A percentile compares a stretch with the other conserved stretches of the same genome.
phyloP scores from a whole-genome alignment of 2,329 filamentous ascomycete species.

The Aspergillus sp. region DNA sequence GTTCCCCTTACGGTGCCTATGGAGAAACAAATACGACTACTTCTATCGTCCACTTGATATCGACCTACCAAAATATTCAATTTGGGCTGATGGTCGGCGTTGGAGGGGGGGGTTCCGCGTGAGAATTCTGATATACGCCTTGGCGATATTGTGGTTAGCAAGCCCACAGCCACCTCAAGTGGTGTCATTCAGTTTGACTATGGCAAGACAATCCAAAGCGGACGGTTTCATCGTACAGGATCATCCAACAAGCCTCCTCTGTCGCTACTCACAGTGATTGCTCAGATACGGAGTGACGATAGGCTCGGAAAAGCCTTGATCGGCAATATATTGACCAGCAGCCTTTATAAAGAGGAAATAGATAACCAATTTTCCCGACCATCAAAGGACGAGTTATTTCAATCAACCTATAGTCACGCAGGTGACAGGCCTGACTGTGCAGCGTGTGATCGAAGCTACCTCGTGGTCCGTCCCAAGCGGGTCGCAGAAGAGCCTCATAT shows the following conservation, averaged over 20 bases:
- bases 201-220: constrained; percentile 15
- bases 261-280: not conserved
- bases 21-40: too few relatives aligned
- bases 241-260: not conserved
- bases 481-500: not conserved
- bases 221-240: not conserved
- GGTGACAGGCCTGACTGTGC: not conserved
- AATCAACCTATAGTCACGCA: not conserved
- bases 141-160: constrained; percentile 30
- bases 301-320: too few relatives aligned
- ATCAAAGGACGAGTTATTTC: too few relatives aligned
- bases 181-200: constrained; percentile 31
- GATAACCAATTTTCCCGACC: too few relatives aligned
- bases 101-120: constrained; percentile 32
- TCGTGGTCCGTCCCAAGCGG: not conserved
- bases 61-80: too few relatives aligned
- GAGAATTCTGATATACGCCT: constrained; percentile 26
- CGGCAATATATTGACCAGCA: too few relatives aligned
- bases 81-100: constrained; percentile 45
- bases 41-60: too few relatives aligned
- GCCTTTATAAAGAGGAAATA: too few relatives aligned
- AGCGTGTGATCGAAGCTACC: not conserved
- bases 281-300: too few relatives aligned
- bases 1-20: too few relatives aligned
- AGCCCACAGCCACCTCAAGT: constrained; percentile 5